Conservation (phyloP, 306 rosid species). For the Cicer yamashitae region DNA sequence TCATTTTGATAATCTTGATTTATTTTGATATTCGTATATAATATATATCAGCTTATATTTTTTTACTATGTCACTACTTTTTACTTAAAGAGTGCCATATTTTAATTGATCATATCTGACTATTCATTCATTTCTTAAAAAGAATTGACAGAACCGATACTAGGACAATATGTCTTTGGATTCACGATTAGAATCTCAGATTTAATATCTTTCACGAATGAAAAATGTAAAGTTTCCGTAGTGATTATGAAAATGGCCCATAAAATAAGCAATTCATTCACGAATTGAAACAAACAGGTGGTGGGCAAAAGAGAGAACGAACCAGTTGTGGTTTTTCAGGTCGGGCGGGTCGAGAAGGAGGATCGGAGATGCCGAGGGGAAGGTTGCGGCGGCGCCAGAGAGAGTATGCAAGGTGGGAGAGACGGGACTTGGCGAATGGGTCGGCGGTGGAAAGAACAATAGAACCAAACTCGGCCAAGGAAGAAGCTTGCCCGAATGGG, state of each 20-base stretch:
- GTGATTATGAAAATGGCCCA: not conserved
- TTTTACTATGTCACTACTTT: not conserved
- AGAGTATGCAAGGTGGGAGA: slow-evolving; percentile 85
- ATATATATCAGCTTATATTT: not conserved
- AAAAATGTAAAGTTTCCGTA: not conserved
- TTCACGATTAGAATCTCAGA: not conserved
- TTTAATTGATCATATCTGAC: not conserved
- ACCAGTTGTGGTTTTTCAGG: slow-evolving; percentile 67
- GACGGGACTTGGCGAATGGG: slow-evolving; percentile 71
- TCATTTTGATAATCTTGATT: not conserved
- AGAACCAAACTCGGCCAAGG: slow-evolving; percentile 83
- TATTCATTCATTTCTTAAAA: not conserved
- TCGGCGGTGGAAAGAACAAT: slow-evolving; percentile 79
- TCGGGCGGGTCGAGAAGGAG: slow-evolving; percentile 61
- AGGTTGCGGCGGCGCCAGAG: slow-evolving; percentile 66
- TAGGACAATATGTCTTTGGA: not conserved
- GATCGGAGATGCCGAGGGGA: slow-evolving; percentile 67
- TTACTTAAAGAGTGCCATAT: not conserved
- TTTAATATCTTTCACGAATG: not conserved
- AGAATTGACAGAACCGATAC: not conserved
- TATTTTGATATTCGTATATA: not conserved
- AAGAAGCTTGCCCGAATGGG: slow-evolving; percentile 55
- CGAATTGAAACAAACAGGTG: slow-evolving; percentile 30
- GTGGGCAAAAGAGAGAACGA: slow-evolving; percentile 33
- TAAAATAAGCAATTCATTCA: not conserved